phyloP scores from a whole-genome alignment of 495 filamentous ascomycete species.

The Aspergillus carlsbadensis region DNA sequence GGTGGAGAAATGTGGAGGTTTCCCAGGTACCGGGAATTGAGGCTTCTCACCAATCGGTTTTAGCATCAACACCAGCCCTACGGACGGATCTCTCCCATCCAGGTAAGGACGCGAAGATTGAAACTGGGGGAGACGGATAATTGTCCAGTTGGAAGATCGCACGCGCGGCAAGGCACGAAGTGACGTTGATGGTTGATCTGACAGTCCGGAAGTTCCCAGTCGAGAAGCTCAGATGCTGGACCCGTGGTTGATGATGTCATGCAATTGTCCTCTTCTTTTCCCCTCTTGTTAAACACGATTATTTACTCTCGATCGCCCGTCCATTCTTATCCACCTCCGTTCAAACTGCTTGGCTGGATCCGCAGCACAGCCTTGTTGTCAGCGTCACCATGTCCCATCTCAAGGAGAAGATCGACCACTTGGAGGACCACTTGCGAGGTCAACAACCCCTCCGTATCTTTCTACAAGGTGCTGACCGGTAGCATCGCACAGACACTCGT shows the following conservation, averaged over 20 bases:
- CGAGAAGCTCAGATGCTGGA: too few species aligned
- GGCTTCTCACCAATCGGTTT: slow-evolving; percentile 6
- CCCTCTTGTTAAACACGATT: not conserved
- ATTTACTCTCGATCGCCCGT: not conserved
- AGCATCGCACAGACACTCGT: slow-evolving; percentile 29
- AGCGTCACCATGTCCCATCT: slow-evolving; percentile 32
- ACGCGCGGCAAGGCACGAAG: not conserved
- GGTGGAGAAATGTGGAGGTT: slow-evolving; percentile 1
- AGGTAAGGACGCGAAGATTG: not conserved
- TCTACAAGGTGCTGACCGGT: slow-evolving; percentile 11
- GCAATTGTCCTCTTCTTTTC: too few species aligned
- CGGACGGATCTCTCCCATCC: not conserved
- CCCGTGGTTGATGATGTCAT: too few species aligned
- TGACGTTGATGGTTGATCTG: not conserved
- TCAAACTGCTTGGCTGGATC: too few species aligned
- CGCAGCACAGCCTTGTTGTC: not conserved
- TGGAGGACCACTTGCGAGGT: slow-evolving; percentile 39
- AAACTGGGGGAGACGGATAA: not conserved
- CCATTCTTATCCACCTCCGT: not conserved
- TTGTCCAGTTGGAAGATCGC: not conserved
- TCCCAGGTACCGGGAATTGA: not conserved
- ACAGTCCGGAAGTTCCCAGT: not conserved
- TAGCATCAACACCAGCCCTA: not conserved
- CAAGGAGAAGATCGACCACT: slow-evolving; percentile 28
- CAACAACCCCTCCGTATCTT: not conserved